Evolutionary conservation across 495 filamentous ascomycete species (phyloP), one percentile per base, ranked within the genome.

Genomic region (Aspergillus nidulans): DNA sequence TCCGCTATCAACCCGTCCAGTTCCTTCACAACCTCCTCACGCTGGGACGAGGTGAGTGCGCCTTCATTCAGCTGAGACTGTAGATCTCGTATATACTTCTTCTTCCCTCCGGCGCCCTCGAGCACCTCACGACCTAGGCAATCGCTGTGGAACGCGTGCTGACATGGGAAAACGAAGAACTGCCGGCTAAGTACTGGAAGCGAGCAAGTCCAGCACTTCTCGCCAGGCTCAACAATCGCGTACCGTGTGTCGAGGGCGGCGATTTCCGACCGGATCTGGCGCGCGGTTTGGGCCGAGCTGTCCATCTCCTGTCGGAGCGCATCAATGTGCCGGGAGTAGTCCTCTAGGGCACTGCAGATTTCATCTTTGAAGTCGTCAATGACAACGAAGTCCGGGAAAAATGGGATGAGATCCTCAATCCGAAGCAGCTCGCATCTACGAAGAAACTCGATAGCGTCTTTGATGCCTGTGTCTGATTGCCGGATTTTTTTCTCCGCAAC

Each of bases 351-450:
- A 0, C 83, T 77, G 74, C 94, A 98, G 20, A 98, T 97, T 64
- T 97, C 95, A 48, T 96, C 90, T 67, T 98, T 97, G 77, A 98
- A 97, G 70, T 96, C 91, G 63, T 98, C 94, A 52, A 98, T 97
- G 44, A 96, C 87, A n/a, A 97, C 90, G 59, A 98, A 98, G 65
- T 98, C 94, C 0, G 94, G 95, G 75, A 98, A 98, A 74, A 97
- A 96, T 0, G 95, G 94, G 38, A 98, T 96, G 19, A 98, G 73
- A 63, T 98, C 95, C 65, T 98, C 94, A 60, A 98, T 98, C 56
- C 86, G 85, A 16, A 98, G 82, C 2, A 97, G 76, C 55, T 95
- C 90, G 69, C 92, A 97, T 13, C 89, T 87, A 59, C 87, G 86
- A 13, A 98, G 79, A 67, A 98, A 96, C 54, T 95, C 91, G 45